These are phyloP conservation scores for Pestalotiopsis sp. DNA, from an alignment of 2,329 filamentous ascomycete genomes.

Conservation along the genomic window DNA sequence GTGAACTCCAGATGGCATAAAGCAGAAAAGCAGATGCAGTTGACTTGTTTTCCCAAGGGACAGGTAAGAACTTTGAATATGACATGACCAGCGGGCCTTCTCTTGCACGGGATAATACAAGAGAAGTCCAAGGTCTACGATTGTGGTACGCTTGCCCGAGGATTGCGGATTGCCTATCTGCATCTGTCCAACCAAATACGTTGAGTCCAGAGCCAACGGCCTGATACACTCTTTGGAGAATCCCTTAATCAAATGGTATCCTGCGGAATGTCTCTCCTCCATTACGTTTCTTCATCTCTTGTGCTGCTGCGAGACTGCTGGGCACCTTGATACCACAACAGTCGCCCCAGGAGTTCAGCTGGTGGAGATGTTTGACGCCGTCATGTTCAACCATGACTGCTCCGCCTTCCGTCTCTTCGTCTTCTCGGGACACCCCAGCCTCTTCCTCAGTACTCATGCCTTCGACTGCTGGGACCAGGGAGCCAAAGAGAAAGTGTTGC, in stretches of 20 bases:
- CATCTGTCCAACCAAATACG: background rate
- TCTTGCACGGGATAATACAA: too few relatives aligned
- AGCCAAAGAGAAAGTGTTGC: conserved; percentile 97
- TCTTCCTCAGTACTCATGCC: conserved; percentile 75
- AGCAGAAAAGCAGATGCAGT: too few relatives aligned
- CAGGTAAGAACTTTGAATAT: too few relatives aligned
- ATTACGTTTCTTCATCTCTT: conserved; percentile 80
- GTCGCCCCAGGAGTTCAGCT: conserved; percentile 81
- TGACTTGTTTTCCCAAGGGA: too few relatives aligned
- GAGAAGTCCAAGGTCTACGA: too few relatives aligned
- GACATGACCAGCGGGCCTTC: too few relatives aligned
- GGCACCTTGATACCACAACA: conserved; percentile 98
- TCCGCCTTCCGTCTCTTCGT: conserved; percentile 56
- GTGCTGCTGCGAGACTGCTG: conserved; percentile 86
- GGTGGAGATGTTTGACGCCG: conserved; percentile 71
- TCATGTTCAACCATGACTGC: conserved; percentile 65
- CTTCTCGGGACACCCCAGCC: conserved; percentile 46
- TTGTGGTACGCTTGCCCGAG: background rate
- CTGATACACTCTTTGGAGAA: background rate
- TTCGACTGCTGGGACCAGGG: conserved; percentile 75
- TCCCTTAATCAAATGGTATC: conserved; percentile 75
- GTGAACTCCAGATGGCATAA: too few relatives aligned
- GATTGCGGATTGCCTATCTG: background rate
- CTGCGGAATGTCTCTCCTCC: conserved; percentile 64
- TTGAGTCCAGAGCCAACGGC: background rate